Percentiles rank a stretch among this genome's conserved stretches.
phyloP scores from a whole-genome alignment of 2,329 filamentous ascomycete species.

The Akanthomyces dipterigenus region DNA sequence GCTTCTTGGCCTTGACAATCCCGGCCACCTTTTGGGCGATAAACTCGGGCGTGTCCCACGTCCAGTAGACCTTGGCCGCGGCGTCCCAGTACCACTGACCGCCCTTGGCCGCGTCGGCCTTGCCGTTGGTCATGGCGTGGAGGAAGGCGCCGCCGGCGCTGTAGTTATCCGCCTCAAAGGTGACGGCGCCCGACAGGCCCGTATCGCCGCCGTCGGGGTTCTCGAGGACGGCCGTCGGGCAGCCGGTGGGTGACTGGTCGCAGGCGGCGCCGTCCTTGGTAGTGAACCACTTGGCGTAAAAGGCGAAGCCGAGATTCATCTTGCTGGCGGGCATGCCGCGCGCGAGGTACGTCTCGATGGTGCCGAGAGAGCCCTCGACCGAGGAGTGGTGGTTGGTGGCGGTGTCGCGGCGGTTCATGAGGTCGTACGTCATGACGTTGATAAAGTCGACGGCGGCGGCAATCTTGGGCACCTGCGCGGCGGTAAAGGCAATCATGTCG shows the following conservation, averaged over 20 bases:
- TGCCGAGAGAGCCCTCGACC: conserved; percentile 44
- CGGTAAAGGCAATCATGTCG: conserved; percentile 64
- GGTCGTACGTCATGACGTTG: conserved; percentile 67
- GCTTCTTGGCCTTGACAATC: conserved; percentile 32
- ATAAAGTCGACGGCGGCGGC: conserved; percentile 56
- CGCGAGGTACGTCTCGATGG: conserved; percentile 52
- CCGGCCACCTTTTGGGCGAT: conserved; percentile 40
- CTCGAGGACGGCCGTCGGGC: conserved; percentile 53
- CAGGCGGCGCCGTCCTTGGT: conserved; percentile 43
- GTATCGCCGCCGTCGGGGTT: conserved; percentile 53
- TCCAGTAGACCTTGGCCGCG: conserved; percentile 42
- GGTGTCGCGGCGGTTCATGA: conserved; percentile 66
- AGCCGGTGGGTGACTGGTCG: conserved; percentile 46
- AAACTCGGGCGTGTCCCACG: conserved; percentile 45
- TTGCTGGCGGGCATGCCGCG: conserved; percentile 48
- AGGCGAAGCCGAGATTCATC: conserved; percentile 61
- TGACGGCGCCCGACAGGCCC: conserved; percentile 37
- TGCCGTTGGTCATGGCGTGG: conserved; percentile 32
- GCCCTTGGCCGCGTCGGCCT: conserved; percentile 40
- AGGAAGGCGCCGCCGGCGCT: conserved; percentile 27
- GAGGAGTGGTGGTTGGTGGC: conserved; percentile 59
- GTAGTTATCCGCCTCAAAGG: conserved; percentile 31
- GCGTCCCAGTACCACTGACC: conserved; percentile 51
- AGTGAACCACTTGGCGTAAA: conserved; percentile 63
- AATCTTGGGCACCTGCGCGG: conserved; percentile 49